A percentile compares a stretch with the other conserved stretches of the same genome.
Conservation (phyloP, 2,329 filamentous ascomycete genomes). For the Blastomyces gilchristii region DNA sequence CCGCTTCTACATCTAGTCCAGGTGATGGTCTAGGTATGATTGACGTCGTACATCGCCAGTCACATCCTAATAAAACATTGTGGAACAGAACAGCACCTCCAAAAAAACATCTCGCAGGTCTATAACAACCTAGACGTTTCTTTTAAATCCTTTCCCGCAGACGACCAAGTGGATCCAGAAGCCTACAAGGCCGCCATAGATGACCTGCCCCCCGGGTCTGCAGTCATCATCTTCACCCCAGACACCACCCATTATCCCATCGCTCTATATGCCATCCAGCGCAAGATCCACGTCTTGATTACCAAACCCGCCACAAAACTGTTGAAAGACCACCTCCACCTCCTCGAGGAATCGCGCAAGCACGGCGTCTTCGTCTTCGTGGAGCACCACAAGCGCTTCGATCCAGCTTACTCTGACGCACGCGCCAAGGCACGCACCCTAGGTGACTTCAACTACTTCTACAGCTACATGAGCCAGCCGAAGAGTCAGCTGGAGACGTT, state of each 20-base stretch:
- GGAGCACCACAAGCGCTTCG: constrained; percentile 94
- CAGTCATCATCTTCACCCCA: constrained; percentile 92
- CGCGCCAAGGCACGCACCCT: constrained; percentile 63
- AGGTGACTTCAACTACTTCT: constrained; percentile 97
- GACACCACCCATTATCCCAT: constrained; percentile 90
- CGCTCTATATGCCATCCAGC: constrained; percentile 81
- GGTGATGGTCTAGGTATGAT: background rate
- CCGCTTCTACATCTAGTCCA: background rate
- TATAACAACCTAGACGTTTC: constrained; percentile 85
- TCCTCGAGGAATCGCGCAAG: constrained; percentile 61
- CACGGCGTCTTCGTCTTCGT: constrained; percentile 81
- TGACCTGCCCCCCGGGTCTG: constrained; percentile 66
- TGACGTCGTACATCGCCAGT: background rate
- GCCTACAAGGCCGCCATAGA: constrained; percentile 87
- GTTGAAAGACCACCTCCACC: constrained; percentile 65
- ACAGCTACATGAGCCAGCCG: constrained; percentile 90
- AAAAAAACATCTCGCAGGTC: constrained; percentile 74
- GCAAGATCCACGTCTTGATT: constrained; percentile 79
- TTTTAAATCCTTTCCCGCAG: constrained; percentile 71
- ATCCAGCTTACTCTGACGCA: constrained; percentile 85
- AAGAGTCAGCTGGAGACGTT: constrained; percentile 90
- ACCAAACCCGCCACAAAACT: constrained; percentile 89
- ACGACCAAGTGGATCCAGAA: constrained; percentile 61
- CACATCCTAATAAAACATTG: background rate
- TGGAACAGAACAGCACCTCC: constrained; percentile 60